phyloP scores from a whole-genome alignment of 148 eudicot genomes.

The Mesembryanthemum crystallinum region DNA sequence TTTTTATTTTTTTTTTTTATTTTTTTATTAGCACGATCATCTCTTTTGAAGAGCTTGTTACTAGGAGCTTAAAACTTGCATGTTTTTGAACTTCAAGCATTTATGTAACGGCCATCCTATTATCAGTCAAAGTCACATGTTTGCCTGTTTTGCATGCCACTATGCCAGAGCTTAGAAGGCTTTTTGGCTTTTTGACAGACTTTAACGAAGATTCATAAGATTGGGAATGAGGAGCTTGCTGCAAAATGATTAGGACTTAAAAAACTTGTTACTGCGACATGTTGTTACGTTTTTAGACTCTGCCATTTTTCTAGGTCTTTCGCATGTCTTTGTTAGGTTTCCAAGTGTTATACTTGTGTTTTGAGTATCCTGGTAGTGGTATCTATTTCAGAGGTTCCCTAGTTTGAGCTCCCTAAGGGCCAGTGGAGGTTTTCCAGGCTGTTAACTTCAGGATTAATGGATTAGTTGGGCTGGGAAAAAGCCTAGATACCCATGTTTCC shows the following conservation, averaged over 20 bases:
- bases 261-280: background rate
- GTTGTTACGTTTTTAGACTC: background rate
- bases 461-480: no score
- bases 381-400: no score
- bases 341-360: background rate
- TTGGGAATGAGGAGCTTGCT: background rate
- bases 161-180: background rate
- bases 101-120: background rate
- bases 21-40: background rate
- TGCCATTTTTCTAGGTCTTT: background rate
- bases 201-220: background rate
- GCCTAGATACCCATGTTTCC: no score
- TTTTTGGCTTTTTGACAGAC: background rate
- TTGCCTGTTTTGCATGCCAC: background rate
- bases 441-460: no score
- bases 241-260: background rate
- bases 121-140: background rate
- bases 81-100: background rate
- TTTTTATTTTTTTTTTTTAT: background rate
- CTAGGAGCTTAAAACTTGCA: background rate
- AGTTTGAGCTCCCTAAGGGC: background rate
- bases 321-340: background rate
- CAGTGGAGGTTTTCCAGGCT: no score
- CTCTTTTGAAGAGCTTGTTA: background rate
- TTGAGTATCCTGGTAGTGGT: background rate